Conservation (phyloP, 768 basidiomycete genomes). For the Tephrocybe rancida region DNA sequence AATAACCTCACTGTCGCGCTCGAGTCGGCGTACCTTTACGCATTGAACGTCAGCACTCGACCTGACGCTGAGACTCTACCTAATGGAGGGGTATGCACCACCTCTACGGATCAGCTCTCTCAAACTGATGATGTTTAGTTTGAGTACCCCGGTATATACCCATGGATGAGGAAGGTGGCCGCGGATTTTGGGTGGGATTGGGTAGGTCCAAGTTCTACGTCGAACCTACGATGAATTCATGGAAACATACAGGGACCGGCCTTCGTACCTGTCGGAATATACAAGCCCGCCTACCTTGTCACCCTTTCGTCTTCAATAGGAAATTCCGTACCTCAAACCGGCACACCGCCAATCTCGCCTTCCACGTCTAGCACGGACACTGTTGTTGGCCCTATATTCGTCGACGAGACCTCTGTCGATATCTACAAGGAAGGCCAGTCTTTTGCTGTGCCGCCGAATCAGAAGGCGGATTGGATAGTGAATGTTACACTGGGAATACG, state of each 20-base stretch:
- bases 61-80: slow-evolving; percentile 51
- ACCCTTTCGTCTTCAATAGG: slow-evolving; percentile 31
- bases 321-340: slow-evolving; percentile 16
- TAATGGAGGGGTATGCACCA: slow-evolving; percentile 30
- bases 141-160: slow-evolving; percentile 50
- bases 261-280: slow-evolving; percentile 56
- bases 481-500: slow-evolving; percentile 55
- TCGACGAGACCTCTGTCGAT: slow-evolving; percentile 56
- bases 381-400: slow-evolving; percentile 35
- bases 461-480: slow-evolving; percentile 55
- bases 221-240: not conserved
- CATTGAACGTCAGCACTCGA: slow-evolving; percentile 50
- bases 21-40: slow-evolving; percentile 57
- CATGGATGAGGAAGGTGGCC: slow-evolving; percentile 51
- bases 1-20: slow-evolving; percentile 52
- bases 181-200: slow-evolving; percentile 68
- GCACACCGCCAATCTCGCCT: slow-evolving; percentile 25
- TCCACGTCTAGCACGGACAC: slow-evolving; percentile 20
- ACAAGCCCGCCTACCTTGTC: slow-evolving; percentile 57
- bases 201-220: slow-evolving; percentile 30
- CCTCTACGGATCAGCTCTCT: not conserved
- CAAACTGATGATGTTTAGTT: slow-evolving; percentile 34
- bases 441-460: slow-evolving; percentile 42
- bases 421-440: slow-evolving; percentile 56
- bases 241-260: slow-evolving; percentile 53